phyloP scores from a whole-genome alignment of 148 eudicot species.

The Nepenthes gracilis region DNA sequence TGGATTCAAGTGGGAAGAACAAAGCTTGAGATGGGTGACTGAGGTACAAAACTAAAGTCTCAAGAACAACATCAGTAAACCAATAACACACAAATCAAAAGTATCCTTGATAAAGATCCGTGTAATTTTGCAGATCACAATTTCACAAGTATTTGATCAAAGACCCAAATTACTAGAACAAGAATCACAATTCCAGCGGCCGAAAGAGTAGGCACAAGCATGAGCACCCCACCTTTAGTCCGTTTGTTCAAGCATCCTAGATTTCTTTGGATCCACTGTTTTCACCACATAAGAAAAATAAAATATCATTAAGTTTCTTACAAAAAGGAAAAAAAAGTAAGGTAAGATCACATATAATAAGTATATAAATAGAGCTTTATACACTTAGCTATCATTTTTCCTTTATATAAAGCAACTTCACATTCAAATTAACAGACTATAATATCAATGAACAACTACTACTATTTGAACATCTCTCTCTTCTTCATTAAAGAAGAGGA shows the following conservation, averaged over 20 bases:
- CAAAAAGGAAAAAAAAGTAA: background rate
- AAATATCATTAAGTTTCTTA: background rate
- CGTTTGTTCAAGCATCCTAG: constrained; percentile 60
- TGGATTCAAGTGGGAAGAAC: too few species aligned
- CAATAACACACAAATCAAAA: background rate
- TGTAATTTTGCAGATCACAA: too few species aligned
- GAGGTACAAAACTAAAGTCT: background rate
- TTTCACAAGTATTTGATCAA: constrained; percentile 39
- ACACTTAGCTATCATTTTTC: too few species aligned
- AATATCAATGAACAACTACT: too few species aligned
- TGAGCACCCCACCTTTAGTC: constrained; percentile 68
- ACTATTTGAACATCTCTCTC: too few species aligned
- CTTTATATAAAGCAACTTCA: too few species aligned
- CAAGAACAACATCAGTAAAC: background rate
- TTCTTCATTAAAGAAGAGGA: too few species aligned
- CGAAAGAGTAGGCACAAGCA: constrained; percentile 47
- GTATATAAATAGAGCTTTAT: too few species aligned
- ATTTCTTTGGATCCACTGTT: constrained; percentile 48
- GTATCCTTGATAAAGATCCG: too few species aligned
- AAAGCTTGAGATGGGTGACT: background rate
- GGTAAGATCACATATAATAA: too few species aligned
- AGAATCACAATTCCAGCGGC: constrained; percentile 47
- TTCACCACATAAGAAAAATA: background rate
- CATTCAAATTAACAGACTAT: too few species aligned
- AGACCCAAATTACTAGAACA: constrained; percentile 31